These are phyloP conservation scores for Ceratocystis smalleyi DNA, from an alignment of 2,329 filamentous ascomycete species.

Conservation along the genomic window DNA sequence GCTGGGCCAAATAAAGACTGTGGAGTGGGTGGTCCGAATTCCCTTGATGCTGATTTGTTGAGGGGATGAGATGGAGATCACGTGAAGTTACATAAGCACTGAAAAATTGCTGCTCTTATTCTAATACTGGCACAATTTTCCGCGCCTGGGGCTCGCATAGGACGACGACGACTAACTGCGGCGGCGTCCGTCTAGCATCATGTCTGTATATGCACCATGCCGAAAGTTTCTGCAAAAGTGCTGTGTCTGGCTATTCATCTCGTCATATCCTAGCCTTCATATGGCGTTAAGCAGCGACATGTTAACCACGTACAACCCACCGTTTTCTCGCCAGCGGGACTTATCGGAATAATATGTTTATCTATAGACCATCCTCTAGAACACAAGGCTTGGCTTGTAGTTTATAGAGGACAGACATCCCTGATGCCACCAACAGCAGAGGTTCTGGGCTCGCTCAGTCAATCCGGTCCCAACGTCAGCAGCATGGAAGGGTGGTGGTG, in stretches of 20 bases:
- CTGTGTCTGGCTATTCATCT: too few relatives aligned
- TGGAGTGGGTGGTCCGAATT: slow-evolving; percentile 13
- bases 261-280: too few relatives aligned
- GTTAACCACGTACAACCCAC: too few relatives aligned
- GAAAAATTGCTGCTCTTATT: not conserved
- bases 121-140: not conserved
- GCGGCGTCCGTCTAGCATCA: too few relatives aligned
- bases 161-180: too few relatives aligned
- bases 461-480: not conserved
- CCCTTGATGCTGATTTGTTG: slow-evolving; percentile 11
- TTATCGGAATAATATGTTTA: not conserved
- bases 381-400: not conserved
- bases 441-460: not conserved
- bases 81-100: slow-evolving; percentile 7
- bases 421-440: not conserved
- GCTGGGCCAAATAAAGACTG: not conserved
- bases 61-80: not conserved
- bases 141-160: slow-evolving; percentile 6
- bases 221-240: too few relatives aligned
- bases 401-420: not conserved
- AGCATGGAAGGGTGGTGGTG: not conserved
- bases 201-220: too few relatives aligned
- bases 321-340: not conserved
- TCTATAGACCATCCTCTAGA: not conserved
- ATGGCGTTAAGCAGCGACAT: too few relatives aligned